Conservation (phyloP, 1,139 yeast genomes). For the Saccharomyces hybrid region DNA sequence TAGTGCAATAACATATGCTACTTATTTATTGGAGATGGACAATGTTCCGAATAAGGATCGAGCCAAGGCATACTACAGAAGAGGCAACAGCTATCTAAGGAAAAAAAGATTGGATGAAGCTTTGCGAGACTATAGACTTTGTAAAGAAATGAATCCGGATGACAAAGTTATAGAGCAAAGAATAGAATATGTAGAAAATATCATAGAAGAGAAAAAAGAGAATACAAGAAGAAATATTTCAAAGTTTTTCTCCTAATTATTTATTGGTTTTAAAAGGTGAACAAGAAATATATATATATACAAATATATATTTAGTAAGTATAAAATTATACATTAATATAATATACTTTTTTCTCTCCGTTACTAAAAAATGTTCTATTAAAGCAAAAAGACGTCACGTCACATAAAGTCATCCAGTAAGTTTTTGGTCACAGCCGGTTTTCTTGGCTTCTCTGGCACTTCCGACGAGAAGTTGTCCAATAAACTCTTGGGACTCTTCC, state of each 20-base stretch:
- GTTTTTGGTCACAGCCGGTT: constrained; percentile 4
- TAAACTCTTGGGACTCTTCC: background rate
- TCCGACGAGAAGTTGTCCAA: background rate
- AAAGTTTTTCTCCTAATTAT: constrained; percentile 40
- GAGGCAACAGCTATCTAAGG: constrained; percentile 43
- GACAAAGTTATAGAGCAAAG: constrained; percentile 46
- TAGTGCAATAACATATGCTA: constrained; percentile 45
- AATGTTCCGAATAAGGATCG: constrained; percentile 36
- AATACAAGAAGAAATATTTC: constrained; percentile 48
- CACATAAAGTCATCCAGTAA: constrained; percentile 6
- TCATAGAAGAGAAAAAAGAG: constrained; percentile 38
- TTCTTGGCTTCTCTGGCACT: background rate
- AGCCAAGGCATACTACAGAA: constrained; percentile 58
- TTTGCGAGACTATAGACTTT: constrained; percentile 38
- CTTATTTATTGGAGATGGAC: constrained; percentile 47
- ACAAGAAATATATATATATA: too few relatives aligned
- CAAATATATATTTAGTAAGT: too few relatives aligned
- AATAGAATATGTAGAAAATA: constrained; percentile 30
- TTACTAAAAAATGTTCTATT: too few relatives aligned
- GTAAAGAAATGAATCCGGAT: constrained; percentile 39
- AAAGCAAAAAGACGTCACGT: background rate
- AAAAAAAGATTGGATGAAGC: constrained; percentile 46
- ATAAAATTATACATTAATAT: background rate
- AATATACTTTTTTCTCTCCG: background rate
- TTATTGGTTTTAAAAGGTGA: too few relatives aligned